phyloP scores from a whole-genome alignment of 495 filamentous ascomycete genomes.

The Cercophora sp. region DNA sequence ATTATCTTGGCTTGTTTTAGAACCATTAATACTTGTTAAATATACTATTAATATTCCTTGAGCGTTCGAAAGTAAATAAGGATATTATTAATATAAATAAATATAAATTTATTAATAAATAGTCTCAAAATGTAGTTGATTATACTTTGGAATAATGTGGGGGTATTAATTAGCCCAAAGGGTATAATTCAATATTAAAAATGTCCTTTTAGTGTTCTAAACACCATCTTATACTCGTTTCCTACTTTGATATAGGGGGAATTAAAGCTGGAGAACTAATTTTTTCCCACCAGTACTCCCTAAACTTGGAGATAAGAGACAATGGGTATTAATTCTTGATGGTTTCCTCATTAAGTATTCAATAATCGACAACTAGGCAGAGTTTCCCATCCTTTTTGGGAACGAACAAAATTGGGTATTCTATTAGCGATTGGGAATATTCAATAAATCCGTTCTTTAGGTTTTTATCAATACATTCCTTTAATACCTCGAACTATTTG shows the following conservation, averaged over 20 bases:
- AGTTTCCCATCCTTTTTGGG: background rate
- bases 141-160: background rate
- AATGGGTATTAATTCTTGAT: slow-evolving; percentile 6
- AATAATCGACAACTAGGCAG: background rate
- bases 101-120: background rate
- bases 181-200: slow-evolving; percentile 1
- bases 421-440: background rate
- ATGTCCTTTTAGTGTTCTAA: background rate
- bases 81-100: slow-evolving; percentile 2
- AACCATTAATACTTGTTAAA: background rate
- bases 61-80: background rate
- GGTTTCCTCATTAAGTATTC: background rate
- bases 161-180: background rate
- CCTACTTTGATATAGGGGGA: background rate
- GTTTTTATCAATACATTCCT: background rate
- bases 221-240: background rate
- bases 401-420: background rate
- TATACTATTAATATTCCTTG: slow-evolving; percentile 1
- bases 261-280: background rate
- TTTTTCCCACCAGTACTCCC: background rate
- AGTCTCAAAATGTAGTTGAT: background rate
- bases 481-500: background rate
- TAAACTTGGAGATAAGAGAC: background rate
- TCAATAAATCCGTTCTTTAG: background rate
- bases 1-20: background rate